A percentile compares a stretch with the other conserved stretches of the same genome.
phyloP scores from a whole-genome alignment of 257 asterid species.

The Jasminum sambac region DNA sequence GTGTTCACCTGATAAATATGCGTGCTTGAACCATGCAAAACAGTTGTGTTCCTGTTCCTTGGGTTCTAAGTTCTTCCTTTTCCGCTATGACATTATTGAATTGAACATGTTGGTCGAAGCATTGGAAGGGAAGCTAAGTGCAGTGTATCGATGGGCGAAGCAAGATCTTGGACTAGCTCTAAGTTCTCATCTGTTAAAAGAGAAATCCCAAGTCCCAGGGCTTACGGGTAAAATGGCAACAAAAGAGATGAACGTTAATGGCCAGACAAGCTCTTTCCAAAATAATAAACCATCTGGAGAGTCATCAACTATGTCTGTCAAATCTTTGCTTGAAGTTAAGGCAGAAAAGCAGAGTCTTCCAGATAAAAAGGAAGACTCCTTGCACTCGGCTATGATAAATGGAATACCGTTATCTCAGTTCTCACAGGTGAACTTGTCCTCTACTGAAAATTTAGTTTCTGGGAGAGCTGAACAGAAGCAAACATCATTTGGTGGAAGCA shows the following conservation, averaged over 20 bases:
- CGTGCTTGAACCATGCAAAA: conserved; percentile 96
- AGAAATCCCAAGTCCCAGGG: conserved; percentile 47
- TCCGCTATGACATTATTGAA: conserved; percentile 80
- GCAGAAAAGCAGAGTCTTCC: conserved; percentile 29
- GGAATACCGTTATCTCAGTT: conserved; percentile 27
- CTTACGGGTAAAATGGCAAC: conserved; percentile 36
- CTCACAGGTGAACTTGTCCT: conserved; percentile 17
- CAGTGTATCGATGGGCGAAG: conserved; percentile 96
- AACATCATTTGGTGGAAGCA: conserved; percentile 33
- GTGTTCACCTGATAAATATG: conserved; percentile 92
- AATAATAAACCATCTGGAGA: conserved; percentile 49
- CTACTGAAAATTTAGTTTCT: background rate
- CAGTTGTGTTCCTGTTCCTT: conserved; percentile 91
- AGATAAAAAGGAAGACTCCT: conserved; percentile 35
- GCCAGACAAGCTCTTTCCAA: conserved; percentile 34
- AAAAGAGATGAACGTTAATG: conserved; percentile 37
- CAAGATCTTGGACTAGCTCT: conserved; percentile 89
- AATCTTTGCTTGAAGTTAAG: conserved; percentile 36
- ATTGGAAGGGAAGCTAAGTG: conserved; percentile 94
- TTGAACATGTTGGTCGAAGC: conserved; percentile 89
- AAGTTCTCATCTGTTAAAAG: conserved; percentile 75
- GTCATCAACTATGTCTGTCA: conserved; percentile 25
- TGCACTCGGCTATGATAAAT: conserved; percentile 31
- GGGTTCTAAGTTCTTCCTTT: conserved; percentile 93
- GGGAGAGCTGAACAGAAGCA: background rate